A percentile compares a stretch with the other conserved stretches of the same genome.
phyloP scores from a whole-genome alignment of 805 yeast genomes.

The Candida fluviatilis region DNA sequence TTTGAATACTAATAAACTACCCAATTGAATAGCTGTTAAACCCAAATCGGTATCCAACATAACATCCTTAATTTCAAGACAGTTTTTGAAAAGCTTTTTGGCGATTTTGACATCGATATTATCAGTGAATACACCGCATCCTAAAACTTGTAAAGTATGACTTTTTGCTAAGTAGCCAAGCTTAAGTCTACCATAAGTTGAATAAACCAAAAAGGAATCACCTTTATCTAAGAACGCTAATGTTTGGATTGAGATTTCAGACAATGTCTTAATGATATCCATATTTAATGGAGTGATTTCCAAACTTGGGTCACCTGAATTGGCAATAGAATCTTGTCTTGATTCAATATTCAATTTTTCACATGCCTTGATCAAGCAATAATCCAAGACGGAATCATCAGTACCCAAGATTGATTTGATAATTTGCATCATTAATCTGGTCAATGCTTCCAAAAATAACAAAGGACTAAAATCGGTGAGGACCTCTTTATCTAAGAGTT shows the following conservation, averaged over 20 bases:
- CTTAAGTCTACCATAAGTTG: slow-evolving; percentile 43
- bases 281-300: slow-evolving; percentile 20
- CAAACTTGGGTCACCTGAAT: slow-evolving; percentile 7
- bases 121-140: slow-evolving; percentile 49
- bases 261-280: slow-evolving; percentile 23
- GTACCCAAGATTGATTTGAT: slow-evolving; percentile 25
- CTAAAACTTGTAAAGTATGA: slow-evolving; percentile 55
- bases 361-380: slow-evolving; percentile 23
- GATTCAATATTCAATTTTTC: slow-evolving; percentile 11
- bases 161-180: slow-evolving; percentile 54
- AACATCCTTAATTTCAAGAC: slow-evolving; percentile 50
- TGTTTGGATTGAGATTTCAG: slow-evolving; percentile 34
- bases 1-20: slow-evolving; percentile 48
- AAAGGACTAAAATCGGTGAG: slow-evolving; percentile 31
- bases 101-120: slow-evolving; percentile 42
- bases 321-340: slow-evolving; percentile 8
- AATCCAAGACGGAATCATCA: slow-evolving; percentile 24
- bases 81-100: slow-evolving; percentile 43
- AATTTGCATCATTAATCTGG: slow-evolving; percentile 32
- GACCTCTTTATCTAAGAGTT: slow-evolving; percentile 21
- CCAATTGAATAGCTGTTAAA: slow-evolving; percentile 49
- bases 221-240: slow-evolving; percentile 53
- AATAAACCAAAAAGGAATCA: slow-evolving; percentile 50
- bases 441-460: slow-evolving; percentile 30
- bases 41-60: slow-evolving; percentile 52